Conservation (phyloP, 495 filamentous ascomycete genomes). For the Cercophora scortea region DNA sequence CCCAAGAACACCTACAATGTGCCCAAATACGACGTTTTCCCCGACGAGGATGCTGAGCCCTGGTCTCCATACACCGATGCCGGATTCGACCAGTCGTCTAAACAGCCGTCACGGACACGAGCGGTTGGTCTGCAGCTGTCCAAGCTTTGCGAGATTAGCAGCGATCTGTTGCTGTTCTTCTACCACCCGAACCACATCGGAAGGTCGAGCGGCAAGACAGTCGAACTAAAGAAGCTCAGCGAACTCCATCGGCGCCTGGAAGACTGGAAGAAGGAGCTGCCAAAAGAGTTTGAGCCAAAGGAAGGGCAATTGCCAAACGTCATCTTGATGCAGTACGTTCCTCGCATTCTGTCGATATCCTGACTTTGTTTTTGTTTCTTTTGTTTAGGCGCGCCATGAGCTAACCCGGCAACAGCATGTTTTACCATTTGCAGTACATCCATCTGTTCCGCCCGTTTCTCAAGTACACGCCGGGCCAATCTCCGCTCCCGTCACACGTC, state of each 20-base stretch:
- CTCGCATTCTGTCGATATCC: background rate
- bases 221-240: conserved; percentile 88
- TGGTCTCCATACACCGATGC: conserved; percentile 90
- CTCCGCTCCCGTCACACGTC: conserved; percentile 78
- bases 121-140: conserved; percentile 77
- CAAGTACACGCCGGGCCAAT: conserved; percentile 72
- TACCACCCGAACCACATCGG: conserved; percentile 69
- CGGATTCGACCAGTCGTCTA: conserved; percentile 58
- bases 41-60: conserved; percentile 70
- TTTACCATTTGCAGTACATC: conserved; percentile 92
- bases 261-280: conserved; percentile 81
- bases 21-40: conserved; percentile 87
- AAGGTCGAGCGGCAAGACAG: conserved; percentile 48
- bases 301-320: conserved; percentile 84
- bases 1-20: conserved; percentile 68
- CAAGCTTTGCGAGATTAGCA: conserved; percentile 83
- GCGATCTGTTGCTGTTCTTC: conserved; percentile 81
- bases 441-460: conserved; percentile 96
- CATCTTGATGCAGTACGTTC: conserved; percentile 86
- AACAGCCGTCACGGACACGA: conserved; percentile 76
- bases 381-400: background rate
- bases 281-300: conserved; percentile 78
- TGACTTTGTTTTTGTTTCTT: too few species aligned
- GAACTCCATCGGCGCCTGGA: conserved; percentile 87
- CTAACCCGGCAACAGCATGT: conserved; percentile 63